Conservation (phyloP, 257 asterid genomes). For the Solanum bulbocastanum region DNA sequence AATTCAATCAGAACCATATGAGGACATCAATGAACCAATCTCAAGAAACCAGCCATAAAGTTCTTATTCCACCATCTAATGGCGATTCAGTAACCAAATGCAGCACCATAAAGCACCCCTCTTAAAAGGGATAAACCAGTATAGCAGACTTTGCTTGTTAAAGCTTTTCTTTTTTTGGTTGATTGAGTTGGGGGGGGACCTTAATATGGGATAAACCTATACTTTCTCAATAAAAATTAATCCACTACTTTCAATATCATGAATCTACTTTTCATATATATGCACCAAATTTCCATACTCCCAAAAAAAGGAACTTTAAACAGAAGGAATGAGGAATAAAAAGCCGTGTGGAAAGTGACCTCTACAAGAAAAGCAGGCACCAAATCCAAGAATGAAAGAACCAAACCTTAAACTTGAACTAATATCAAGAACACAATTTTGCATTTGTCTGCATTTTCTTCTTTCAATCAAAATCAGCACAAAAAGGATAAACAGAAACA, state of each 20-base stretch:
- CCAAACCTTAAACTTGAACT: neutral
- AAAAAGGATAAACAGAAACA: neutral
- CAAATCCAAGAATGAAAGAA: slow-evolving; percentile 1
- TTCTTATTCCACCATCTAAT: neutral
- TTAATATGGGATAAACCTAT: neutral
- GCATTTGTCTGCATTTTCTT: neutral
- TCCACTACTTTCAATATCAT: neutral
- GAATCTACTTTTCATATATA: neutral
- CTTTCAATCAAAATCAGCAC: neutral
- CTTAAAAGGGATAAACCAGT: neutral
- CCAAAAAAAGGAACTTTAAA: neutral
- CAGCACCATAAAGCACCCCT: neutral
- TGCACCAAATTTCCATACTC: neutral
- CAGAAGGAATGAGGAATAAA: neutral
- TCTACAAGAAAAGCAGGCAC: neutral
- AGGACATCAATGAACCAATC: neutral
- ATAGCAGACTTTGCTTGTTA: neutral
- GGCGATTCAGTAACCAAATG: neutral
- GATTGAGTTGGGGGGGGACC: neutral
- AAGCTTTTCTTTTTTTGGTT: neutral
- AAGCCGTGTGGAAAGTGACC: neutral
- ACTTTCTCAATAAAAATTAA: neutral
- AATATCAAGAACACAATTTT: neutral
- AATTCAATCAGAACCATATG: neutral
- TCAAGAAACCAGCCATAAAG: neutral